Evolutionary conservation across 768 basidiomycete genomes (phyloP).

Genomic region (Lentinula boryana): DNA sequence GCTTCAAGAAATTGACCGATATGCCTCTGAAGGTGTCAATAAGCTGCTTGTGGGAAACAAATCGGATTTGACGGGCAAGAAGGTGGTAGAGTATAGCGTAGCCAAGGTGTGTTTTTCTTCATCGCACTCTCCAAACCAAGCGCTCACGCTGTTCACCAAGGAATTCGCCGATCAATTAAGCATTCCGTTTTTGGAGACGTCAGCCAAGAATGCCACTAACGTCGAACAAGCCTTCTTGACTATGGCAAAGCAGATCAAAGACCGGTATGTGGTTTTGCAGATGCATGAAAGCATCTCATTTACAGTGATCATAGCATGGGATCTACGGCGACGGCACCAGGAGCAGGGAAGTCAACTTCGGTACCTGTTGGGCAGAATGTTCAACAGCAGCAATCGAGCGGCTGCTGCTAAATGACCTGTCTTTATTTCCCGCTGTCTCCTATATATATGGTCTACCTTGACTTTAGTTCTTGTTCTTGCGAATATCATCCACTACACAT

Average conservation of each 20-base stretch:
- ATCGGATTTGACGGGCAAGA: conserved; percentile 96
- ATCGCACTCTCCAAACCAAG: neutral
- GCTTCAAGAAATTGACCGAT: conserved; percentile 89
- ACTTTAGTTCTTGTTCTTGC: conserved; percentile 11
- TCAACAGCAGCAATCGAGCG: conserved; percentile 62
- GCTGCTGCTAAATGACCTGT: conserved; percentile 65
- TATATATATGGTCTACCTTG: conserved; percentile 7
- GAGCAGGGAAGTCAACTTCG: conserved; percentile 75
- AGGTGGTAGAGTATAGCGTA: conserved; percentile 85
- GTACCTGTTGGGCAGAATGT: conserved; percentile 83
- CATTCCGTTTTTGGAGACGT: conserved; percentile 96
- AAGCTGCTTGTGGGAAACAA: conserved; percentile 99
- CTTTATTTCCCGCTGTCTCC: neutral
- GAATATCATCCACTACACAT: conserved; percentile 23
- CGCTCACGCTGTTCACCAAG: conserved; percentile 27
- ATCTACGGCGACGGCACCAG: conserved; percentile 67
- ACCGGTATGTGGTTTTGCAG: conserved; percentile 49
- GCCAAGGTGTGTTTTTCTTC: conserved; percentile 57
- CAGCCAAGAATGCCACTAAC: conserved; percentile 98
- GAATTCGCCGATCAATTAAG: conserved; percentile 94
- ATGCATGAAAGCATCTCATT: neutral
- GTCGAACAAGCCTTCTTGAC: conserved; percentile 99
- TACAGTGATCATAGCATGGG: conserved; percentile 60
- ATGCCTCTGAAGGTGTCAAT: conserved; percentile 98
- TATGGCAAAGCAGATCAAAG: conserved; percentile 95